Evolutionary conservation across 768 basidiomycete genomes (phyloP), one percentile per base, ranked within the genome.

Genomic region (Termitomyces sp.): DNA sequence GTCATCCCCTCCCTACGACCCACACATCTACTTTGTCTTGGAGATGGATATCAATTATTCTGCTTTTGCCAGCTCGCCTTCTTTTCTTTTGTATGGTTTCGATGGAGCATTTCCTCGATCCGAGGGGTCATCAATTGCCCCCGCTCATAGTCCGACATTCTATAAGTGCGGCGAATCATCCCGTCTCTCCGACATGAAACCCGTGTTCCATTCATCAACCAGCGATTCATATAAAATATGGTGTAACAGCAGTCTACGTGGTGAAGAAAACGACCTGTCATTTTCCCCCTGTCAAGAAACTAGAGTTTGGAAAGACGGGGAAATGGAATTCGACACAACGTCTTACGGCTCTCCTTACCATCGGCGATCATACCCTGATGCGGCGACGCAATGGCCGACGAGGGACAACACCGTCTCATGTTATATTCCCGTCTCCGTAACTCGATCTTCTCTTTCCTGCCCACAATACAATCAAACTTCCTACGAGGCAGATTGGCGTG

Each of bases 111-210:
- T 48, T 47, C 65, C 29, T 29, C 50, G 59, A 52, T 56, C 59
- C 38, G 60, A 57, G 56, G 50, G 56, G 55, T 51, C 63, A 32
- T 47, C 62, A 25, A 50, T 29, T 57, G 25, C 25, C 25, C 62
- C 67, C 66, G 62, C 43, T 48, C 61, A 68, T 67, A 64, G 60
- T 62, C 63, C 66, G 66, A 63, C 55, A 56, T 59, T 63, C 52
- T 59, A 57, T 60, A 64, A 67, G 50, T 40, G 36, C 59, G 65
- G 67, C 38, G 65, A 67, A 67, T 62, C 65, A 56, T 66, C 60
- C 56, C 65, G 57, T 50, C 59, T 60, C 34, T 37, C 65, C 59
- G 63, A 62, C 45, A 52, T 57, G 63, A 64, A 52, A 63, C 47
- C 68, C 57, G 58, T 56, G 56, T 61, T 59, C 60, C 59, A 61